Conservation (phyloP, 169 alveolate genomes). For the Plasmodium vivax region DNA sequence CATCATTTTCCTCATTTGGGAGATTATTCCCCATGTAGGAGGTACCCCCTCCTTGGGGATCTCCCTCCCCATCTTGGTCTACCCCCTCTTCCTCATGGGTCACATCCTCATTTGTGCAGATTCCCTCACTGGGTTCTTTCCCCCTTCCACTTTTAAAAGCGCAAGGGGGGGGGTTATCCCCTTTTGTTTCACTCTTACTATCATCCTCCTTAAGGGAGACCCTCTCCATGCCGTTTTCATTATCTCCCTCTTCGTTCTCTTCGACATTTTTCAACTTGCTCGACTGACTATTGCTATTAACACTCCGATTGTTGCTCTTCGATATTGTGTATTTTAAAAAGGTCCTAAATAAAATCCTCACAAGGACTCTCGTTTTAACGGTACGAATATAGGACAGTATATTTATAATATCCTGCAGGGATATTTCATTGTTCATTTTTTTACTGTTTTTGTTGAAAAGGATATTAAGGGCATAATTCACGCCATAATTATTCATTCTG, state of each 20-base stretch:
- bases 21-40: background rate
- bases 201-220: background rate
- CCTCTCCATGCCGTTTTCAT: background rate
- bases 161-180: background rate
- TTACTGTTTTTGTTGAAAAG: conserved; percentile 51
- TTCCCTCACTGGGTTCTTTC: background rate
- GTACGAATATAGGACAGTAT: conserved; percentile 42
- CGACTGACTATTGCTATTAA: background rate
- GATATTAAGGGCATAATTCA: conserved; percentile 57
- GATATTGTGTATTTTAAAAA: conserved; percentile 52
- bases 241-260: background rate
- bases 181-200: background rate
- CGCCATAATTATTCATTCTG: conserved; percentile 16
- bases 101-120: background rate
- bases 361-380: conserved; percentile 17
- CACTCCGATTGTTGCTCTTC: background rate
- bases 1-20: background rate
- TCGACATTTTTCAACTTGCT: background rate
- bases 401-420: conserved; percentile 69
- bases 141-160: background rate
- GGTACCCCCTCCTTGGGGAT: background rate
- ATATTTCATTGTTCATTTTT: conserved; percentile 44
- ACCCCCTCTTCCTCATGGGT: background rate
- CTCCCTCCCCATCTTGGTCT: background rate
- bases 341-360: conserved; percentile 33